phyloP scores from a whole-genome alignment of 139 green algal genomes.

The Coelastrella sp. region DNA sequence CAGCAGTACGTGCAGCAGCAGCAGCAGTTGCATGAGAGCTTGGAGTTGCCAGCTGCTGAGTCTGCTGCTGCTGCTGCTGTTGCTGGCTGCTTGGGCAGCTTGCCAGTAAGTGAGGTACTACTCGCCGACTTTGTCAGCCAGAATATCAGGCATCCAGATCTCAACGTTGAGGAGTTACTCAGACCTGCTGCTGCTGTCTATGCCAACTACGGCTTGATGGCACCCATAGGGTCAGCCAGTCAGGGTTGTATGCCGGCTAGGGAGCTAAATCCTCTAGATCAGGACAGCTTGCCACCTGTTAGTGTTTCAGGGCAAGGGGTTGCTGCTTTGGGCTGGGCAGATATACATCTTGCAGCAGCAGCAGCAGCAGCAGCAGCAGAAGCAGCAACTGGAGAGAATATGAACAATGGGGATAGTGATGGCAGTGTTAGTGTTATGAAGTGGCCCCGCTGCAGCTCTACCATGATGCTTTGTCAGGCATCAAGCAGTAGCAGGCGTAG shows the following conservation, averaged over 20 bases:
- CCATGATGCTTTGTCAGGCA: conserved; percentile 23
- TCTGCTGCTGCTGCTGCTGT: not conserved
- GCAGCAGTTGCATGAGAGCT: conserved; percentile 21
- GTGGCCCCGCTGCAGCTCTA: conserved; percentile 21
- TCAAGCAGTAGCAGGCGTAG: not conserved
- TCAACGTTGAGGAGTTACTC: conserved; percentile 9
- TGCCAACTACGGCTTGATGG: not conserved
- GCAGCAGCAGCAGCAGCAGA: not conserved
- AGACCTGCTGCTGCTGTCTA: conserved; percentile 20
- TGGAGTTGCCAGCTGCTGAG: conserved; percentile 27
- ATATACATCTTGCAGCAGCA: not conserved
- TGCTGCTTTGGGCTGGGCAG: not conserved
- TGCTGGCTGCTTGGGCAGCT: not conserved
- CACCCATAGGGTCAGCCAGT: not conserved
- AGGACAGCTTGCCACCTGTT: not conserved
- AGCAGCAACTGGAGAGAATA: not conserved
- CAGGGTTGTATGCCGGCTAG: not conserved
- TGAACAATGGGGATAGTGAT: not conserved
- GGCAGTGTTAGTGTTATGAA: not conserved
- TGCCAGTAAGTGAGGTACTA: conserved; percentile 14
- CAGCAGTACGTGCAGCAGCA: not conserved
- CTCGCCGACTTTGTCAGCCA: conserved; percentile 37
- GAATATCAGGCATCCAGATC: not conserved
- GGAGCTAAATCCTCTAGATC: conserved; percentile 34
- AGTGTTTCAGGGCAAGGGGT: conserved; percentile 3